Percentiles rank a stretch among this genome's conserved stretches.
Conservation (phyloP, 306 rosid species). For the Psophocarpus tetragonolobus region DNA sequence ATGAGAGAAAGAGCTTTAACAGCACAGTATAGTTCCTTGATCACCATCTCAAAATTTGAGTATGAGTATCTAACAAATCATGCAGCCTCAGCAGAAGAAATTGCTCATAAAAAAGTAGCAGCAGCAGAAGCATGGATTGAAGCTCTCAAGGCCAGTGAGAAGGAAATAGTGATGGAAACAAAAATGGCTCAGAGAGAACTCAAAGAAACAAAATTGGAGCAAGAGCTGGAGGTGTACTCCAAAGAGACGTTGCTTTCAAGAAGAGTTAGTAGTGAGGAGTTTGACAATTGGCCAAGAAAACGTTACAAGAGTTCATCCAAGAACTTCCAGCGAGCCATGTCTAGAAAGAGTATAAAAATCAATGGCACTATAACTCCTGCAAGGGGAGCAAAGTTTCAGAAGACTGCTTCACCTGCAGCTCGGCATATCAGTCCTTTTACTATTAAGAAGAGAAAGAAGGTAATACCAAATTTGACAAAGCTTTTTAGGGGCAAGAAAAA, state of each 20-base stretch:
- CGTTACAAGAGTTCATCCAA: conserved; percentile 46
- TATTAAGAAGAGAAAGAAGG: conserved; percentile 67
- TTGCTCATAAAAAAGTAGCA: conserved; percentile 85
- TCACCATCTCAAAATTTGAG: conserved; percentile 81
- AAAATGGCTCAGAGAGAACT: conserved; percentile 61
- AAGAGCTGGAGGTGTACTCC: conserved; percentile 43
- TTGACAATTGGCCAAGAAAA: conserved; percentile 47
- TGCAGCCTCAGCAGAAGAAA: conserved; percentile 70
- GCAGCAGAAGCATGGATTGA: conserved; percentile 87
- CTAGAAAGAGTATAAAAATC: conserved; percentile 52
- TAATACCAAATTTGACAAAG: conserved; percentile 65
- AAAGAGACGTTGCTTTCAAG: conserved; percentile 44
- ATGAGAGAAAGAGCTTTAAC: conserved; percentile 58
- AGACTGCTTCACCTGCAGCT: conserved; percentile 58
- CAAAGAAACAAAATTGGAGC: conserved; percentile 49
- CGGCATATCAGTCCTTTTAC: conserved; percentile 54
- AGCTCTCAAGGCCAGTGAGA: conserved; percentile 90
- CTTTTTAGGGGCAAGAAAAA: conserved; percentile 55
- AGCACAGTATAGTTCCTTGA: conserved; percentile 55
- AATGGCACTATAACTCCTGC: conserved; percentile 50
- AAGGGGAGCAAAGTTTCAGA: conserved; percentile 48
- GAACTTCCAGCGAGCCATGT: conserved; percentile 34
- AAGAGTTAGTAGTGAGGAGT: conserved; percentile 49
- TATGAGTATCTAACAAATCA: conserved; percentile 69
- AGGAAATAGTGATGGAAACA: conserved; percentile 60